Evolutionary conservation across 352 stramenopile genomes (phyloP).

Genomic region (Phytophthora constricta): DNA sequence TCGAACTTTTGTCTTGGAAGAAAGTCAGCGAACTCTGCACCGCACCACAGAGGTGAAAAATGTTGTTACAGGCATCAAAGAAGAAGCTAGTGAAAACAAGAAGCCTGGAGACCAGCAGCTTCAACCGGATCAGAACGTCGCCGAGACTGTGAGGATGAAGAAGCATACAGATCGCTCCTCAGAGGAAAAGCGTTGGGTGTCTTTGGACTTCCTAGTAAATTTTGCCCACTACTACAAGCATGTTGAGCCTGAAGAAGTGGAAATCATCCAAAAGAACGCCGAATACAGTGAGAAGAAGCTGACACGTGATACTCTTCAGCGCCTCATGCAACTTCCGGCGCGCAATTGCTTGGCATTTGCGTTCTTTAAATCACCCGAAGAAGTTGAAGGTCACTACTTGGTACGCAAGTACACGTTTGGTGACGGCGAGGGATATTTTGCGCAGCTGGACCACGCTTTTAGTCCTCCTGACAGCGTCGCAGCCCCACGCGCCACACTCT

Average conservation of each 20-base stretch:
- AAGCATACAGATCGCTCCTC: conserved; percentile 46
- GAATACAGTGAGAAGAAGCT: conserved; percentile 58
- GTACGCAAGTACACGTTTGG: conserved; percentile 77
- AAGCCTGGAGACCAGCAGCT: background rate
- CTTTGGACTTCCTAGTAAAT: conserved; percentile 65
- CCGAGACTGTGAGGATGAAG: conserved; percentile 57
- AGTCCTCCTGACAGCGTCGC: conserved; percentile 19
- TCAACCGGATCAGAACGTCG: conserved; percentile 20
- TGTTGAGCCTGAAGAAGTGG: conserved; percentile 52
- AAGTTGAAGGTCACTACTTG: conserved; percentile 64
- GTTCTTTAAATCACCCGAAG: conserved; percentile 67
- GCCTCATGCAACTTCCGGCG: conserved; percentile 59
- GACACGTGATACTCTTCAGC: conserved; percentile 52
- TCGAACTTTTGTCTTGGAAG: conserved; percentile 48
- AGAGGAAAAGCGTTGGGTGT: conserved; percentile 77
- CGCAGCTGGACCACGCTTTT: conserved; percentile 51
- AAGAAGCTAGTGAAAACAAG: conserved; percentile 2
- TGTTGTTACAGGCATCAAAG: conserved; percentile 2
- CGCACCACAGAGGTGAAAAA: conserved; percentile 26
- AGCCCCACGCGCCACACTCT: conserved; percentile 19
- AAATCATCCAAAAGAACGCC: conserved; percentile 60
- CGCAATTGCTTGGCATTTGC: conserved; percentile 74
- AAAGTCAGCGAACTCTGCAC: conserved; percentile 37
- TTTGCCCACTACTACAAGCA: conserved; percentile 79
- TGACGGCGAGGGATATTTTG: conserved; percentile 71